Evolutionary conservation across 345 rosid species (phyloP).

Genomic region (Pseudoturritis turrita): DNA sequence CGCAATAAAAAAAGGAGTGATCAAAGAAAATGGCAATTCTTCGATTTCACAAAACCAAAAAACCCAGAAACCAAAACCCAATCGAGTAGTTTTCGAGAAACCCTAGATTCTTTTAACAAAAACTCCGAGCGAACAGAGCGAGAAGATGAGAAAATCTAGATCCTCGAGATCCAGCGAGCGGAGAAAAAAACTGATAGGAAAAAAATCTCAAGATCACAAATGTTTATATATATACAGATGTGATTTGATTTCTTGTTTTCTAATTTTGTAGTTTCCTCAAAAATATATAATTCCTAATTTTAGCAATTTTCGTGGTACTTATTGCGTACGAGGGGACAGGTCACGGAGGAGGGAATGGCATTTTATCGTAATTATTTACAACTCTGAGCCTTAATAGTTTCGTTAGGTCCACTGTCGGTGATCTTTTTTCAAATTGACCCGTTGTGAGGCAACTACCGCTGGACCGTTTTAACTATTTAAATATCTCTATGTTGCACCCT

Average conservation of each 20-base stretch:
- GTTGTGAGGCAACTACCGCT: slow-evolving; percentile 30
- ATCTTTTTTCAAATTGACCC: slow-evolving; percentile 17
- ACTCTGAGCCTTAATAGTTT: background rate
- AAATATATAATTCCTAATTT: background rate
- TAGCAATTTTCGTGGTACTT: slow-evolving; percentile 35
- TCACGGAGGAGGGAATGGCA: slow-evolving; percentile 20
- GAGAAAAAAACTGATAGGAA: background rate
- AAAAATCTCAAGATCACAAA: background rate
- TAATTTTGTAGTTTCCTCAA: slow-evolving; percentile 2
- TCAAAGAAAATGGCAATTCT: slow-evolving; percentile 25
- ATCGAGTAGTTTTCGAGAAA: slow-evolving; percentile 3
- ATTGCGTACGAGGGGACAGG: slow-evolving; percentile 25
- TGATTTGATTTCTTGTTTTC: background rate
- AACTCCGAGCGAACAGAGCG: background rate
- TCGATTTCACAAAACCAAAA: background rate
- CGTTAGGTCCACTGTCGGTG: slow-evolving; percentile 30
- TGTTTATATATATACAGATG: background rate
- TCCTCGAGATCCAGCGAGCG: slow-evolving; percentile 25
- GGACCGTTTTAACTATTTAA: slow-evolving; percentile 7
- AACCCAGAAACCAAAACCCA: slow-evolving; percentile 14
- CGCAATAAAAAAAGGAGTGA: background rate
- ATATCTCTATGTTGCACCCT: slow-evolving; percentile 19
- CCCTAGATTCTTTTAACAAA: slow-evolving; percentile 23
- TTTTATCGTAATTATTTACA: background rate
- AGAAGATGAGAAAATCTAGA: slow-evolving; percentile 19